Evolutionary conservation across 2,329 filamentous ascomycete species (phyloP).

Genomic region (Chrysosporium queenslandicum): DNA sequence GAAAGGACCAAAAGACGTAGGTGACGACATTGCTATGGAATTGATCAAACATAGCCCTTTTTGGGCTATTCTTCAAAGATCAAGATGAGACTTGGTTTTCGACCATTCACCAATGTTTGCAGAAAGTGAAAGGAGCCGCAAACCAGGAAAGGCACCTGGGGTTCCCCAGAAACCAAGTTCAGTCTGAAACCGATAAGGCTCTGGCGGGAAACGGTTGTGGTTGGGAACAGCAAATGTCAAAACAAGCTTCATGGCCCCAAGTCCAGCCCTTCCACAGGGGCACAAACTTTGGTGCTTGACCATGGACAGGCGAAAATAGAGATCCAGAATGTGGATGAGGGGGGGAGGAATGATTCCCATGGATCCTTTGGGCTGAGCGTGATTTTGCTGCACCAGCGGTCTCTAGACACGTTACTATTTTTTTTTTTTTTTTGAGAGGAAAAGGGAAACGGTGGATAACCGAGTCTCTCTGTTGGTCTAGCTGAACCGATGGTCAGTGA

Average conservation of each 20-base stretch:
- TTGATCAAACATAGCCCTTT: too few relatives aligned
- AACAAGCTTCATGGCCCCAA: constrained; percentile 1
- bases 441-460: background rate
- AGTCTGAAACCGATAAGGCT: too few relatives aligned
- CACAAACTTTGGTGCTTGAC: background rate
- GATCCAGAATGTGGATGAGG: background rate
- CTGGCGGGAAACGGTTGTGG: background rate
- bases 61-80: too few relatives aligned
- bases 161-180: too few relatives aligned
- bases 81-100: too few relatives aligned
- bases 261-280: constrained; percentile 1
- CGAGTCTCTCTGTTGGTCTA: background rate
- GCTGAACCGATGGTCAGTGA: background rate
- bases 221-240: background rate
- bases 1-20: too few relatives aligned
- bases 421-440: background rate
- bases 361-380: too few relatives aligned
- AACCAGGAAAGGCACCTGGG: too few relatives aligned
- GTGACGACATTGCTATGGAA: too few relatives aligned
- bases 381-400: background rate
- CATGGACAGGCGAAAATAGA: background rate
- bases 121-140: too few relatives aligned
- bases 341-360: background rate
- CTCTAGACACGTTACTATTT: background rate
- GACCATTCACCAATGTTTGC: too few relatives aligned